phyloP scores from a whole-genome alignment of 495 filamentous ascomycete species.

The Cercophora scortea region DNA sequence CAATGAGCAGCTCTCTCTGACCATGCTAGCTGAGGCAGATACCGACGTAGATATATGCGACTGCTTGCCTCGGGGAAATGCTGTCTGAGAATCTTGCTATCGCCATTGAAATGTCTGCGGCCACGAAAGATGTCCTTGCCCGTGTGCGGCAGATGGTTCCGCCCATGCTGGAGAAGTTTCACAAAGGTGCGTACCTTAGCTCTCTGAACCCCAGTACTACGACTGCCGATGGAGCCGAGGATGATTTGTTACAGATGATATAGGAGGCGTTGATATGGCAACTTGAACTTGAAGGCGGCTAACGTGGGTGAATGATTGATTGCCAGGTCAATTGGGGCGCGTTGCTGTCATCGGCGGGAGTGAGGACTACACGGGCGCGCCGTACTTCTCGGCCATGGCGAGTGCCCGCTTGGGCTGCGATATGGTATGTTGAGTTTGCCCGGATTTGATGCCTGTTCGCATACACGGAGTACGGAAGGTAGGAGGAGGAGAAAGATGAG shows the following conservation, averaged over 20 bases:
- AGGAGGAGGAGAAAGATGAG: too few species aligned
- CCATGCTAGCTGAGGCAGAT: too few species aligned
- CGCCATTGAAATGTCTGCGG: slow-evolving; percentile 30
- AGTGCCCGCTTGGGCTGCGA: slow-evolving; percentile 82
- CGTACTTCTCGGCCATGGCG: slow-evolving; percentile 97
- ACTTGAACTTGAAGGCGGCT: too few species aligned
- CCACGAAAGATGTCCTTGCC: slow-evolving; percentile 57
- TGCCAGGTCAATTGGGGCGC: slow-evolving; percentile 74
- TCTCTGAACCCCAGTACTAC: too few species aligned
- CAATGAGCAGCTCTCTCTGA: too few species aligned
- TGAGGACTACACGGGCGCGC: slow-evolving; percentile 92
- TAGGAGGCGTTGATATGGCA: too few species aligned
- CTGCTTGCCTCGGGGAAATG: too few species aligned
- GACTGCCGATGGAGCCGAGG: too few species aligned
- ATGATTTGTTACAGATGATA: too few species aligned
- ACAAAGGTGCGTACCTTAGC: slow-evolving; percentile 75
- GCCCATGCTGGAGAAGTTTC: slow-evolving; percentile 90
- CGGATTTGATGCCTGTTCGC: too few species aligned
- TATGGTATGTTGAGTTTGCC: slow-evolving; percentile 47
- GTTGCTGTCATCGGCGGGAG: slow-evolving; percentile 93
- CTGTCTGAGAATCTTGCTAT: neutral
- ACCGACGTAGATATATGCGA: too few species aligned
- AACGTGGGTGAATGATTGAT: slow-evolving; percentile 1
- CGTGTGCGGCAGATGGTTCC: slow-evolving; percentile 89
- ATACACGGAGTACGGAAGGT: too few species aligned